These are phyloP conservation scores for Aspergillus sclerotioniger DNA, from an alignment of 495 filamentous ascomycete species.

Conservation along the genomic window DNA sequence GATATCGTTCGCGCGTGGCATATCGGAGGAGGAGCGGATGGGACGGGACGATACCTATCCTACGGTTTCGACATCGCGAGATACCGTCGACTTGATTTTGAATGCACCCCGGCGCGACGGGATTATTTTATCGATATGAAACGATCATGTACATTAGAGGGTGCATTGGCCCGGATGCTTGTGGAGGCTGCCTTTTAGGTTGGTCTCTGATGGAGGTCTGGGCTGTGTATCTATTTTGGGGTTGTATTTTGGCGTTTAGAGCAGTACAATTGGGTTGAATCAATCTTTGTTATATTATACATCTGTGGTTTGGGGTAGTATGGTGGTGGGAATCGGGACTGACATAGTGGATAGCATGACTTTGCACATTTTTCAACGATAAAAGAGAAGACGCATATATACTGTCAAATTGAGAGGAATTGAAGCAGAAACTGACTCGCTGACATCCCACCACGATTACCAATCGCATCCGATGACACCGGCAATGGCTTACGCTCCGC, in stretches of 20 bases:
- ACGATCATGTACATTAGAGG: slow-evolving; percentile 30
- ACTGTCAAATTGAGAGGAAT: not conserved
- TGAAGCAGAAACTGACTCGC: not conserved
- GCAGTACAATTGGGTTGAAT: slow-evolving; percentile 29
- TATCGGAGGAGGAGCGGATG: no score
- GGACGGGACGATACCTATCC: not conserved
- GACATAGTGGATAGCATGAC: not conserved
- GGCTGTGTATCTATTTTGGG: slow-evolving; percentile 21
- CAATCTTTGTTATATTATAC: slow-evolving; percentile 20
- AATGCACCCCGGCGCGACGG: not conserved
- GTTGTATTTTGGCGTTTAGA: slow-evolving; percentile 29
- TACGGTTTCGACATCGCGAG: not conserved
- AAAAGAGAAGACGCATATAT: not conserved
- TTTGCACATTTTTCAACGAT: not conserved
- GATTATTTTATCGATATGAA: slow-evolving; percentile 10
- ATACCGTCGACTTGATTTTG: not conserved
- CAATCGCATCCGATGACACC: not conserved
- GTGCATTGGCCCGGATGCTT: slow-evolving; percentile 11
- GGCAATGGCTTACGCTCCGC: slow-evolving; percentile 3
- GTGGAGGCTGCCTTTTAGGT: not conserved
- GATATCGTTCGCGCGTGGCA: no score
- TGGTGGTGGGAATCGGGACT: not conserved
- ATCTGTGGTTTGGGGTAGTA: not conserved
- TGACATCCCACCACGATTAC: not conserved
- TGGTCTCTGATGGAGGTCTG: slow-evolving; percentile 7